phyloP scores from a whole-genome alignment of 2,329 filamentous ascomycete genomes.

The Akanthomyces dipterigenus region DNA sequence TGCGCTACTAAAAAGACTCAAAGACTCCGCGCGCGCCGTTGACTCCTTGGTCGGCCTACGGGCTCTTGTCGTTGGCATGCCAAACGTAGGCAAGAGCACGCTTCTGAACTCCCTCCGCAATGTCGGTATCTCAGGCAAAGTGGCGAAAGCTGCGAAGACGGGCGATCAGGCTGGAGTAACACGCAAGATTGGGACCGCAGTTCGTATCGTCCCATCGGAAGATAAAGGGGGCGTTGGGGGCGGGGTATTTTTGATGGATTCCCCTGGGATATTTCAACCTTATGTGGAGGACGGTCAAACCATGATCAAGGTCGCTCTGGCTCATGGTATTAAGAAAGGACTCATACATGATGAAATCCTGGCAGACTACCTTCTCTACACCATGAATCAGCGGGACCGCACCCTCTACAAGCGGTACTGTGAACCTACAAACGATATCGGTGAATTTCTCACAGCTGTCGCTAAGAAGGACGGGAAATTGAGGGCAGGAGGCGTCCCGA shows the following conservation, averaged over 20 bases:
- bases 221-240: slow-evolving; percentile 39
- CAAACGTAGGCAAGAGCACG: slow-evolving; percentile 93
- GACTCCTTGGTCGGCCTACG: slow-evolving; percentile 72
- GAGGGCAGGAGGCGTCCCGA: slow-evolving; percentile 62
- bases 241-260: slow-evolving; percentile 82
- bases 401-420: slow-evolving; percentile 55
- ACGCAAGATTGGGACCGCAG: slow-evolving; percentile 71
- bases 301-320: slow-evolving; percentile 93
- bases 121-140: slow-evolving; percentile 45
- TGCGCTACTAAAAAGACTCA: slow-evolving; percentile 32
- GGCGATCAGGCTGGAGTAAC: slow-evolving; percentile 88
- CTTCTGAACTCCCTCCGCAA: slow-evolving; percentile 81
- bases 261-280: slow-evolving; percentile 90
- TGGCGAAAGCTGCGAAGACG: slow-evolving; percentile 66
- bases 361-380: slow-evolving; percentile 85
- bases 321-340: slow-evolving; percentile 84
- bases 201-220: slow-evolving; percentile 58
- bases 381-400: slow-evolving; percentile 64
- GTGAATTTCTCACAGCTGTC: slow-evolving; percentile 61
- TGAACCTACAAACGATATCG: slow-evolving; percentile 77
- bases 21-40: slow-evolving; percentile 23
- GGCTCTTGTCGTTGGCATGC: slow-evolving; percentile 90
- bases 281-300: slow-evolving; percentile 77
- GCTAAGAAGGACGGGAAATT: slow-evolving; percentile 71
- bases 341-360: slow-evolving; percentile 71